Base-by-base conservation (phyloP, 176 grass and related monocot species). In the Pharus latifolius region DNA sequence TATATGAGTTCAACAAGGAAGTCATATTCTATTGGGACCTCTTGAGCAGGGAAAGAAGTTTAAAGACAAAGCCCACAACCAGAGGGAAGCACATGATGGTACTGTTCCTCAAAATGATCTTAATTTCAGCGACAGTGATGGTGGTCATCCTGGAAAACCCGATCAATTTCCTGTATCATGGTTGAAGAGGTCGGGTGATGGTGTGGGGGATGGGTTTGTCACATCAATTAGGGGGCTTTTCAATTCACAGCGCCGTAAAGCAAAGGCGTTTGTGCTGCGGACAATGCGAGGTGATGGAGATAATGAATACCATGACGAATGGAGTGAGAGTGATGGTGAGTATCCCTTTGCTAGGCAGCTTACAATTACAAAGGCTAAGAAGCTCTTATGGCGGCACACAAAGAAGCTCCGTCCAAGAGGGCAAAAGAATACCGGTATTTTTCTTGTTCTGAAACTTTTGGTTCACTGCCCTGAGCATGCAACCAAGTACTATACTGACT, bases 141-240 rank as follows among this genome's bases (percentile, higher is more conserved):
- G 77, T 65, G 91, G 51, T 68, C 77, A 84, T 63, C 82, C 78
- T 65, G 82, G 82, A 66, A 91, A 72, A 63, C 63, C 73, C 56
- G 95, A 99, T 69, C 90, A 94, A 52, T 99, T 99, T 32, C 74
- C 90, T 41, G 80, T 83, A 83, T 91, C 95, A 82, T 99, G 84
- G 95, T 78, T 93, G 60, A 99, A 94, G 76, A 88, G 95, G 63
- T 87, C 95, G 3, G 78, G 84, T 13, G 95, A 99, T 46, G 79
- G 95, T 5, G 95, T 90, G 24, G 95, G 95, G 45, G 95, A 99
- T 69, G 79, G 95, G 61, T 99, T 99, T 78, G 95, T 99, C 46
- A 94, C 90, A 24, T 94, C 95, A 26, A 94, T 99, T 72, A 99
- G 84, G 69, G 95, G 95, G 60, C 70, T 99, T 74, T 99, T 99